A percentile compares a stretch with the other conserved stretches of the same genome.
phyloP scores from a whole-genome alignment of 2,329 filamentous ascomycete genomes.

The Cercospora zeae-maydis region DNA sequence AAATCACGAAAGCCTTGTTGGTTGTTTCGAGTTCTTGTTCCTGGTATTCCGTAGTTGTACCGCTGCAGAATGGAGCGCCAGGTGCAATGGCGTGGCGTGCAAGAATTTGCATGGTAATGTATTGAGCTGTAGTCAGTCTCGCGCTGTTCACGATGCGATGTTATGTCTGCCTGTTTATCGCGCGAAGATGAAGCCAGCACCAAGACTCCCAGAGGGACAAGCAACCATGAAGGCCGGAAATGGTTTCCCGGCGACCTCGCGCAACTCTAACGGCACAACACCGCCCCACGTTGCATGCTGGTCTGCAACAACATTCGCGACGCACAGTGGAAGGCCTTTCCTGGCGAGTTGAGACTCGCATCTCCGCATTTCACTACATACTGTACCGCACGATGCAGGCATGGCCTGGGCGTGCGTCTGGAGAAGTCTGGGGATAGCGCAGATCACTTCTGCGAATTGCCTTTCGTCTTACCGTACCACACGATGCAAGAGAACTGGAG shows the following conservation, averaged over 20 bases:
- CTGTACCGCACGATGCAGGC: no score
- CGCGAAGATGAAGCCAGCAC: background rate
- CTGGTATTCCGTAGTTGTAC: background rate
- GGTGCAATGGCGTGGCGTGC: background rate
- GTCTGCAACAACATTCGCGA: constrained; percentile 1
- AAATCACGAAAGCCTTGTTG: background rate
- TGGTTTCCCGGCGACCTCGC: background rate
- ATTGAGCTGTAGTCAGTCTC: no score
- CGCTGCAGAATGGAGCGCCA: background rate
- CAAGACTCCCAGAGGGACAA: background rate
- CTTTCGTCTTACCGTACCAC: background rate
- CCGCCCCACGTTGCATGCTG: background rate
- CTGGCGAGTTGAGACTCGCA: background rate
- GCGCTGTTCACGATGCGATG: background rate
- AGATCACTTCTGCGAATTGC: background rate
- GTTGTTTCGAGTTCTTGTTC: background rate
- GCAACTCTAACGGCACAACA: background rate
- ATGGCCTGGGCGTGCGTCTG: background rate
- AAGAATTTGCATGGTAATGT: background rate
- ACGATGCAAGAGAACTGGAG: background rate
- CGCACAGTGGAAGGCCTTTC: background rate
- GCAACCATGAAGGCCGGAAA: background rate
- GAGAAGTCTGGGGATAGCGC: background rate
- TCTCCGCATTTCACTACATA: constrained; percentile 1
- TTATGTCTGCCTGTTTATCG: background rate